Evolutionary conservation across 164 flowering plant genomes (phyloP).

Genomic region (Kingdonia uniflora): DNA sequence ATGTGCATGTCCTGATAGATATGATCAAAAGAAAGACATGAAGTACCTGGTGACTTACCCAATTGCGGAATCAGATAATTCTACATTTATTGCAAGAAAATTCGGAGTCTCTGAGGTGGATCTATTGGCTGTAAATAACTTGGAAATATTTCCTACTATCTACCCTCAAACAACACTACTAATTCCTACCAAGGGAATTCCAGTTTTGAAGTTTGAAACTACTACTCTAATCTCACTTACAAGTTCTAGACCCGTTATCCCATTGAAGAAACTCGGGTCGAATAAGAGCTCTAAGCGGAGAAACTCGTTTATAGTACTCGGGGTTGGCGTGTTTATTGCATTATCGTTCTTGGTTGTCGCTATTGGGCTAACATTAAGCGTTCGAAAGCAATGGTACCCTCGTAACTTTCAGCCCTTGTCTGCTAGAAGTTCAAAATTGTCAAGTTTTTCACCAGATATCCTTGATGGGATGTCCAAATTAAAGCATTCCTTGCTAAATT

Average conservation of each 20-base stretch:
- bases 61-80: conserved; percentile 18
- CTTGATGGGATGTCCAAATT: conserved; percentile 30
- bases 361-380: conserved; percentile 4
- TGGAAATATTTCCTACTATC: conserved; percentile 22
- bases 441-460: conserved; percentile 36
- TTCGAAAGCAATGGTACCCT: conserved; percentile 13
- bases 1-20: conserved; percentile 40
- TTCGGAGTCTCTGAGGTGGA: conserved; percentile 18
- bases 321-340: conserved; percentile 11
- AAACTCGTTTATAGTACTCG: conserved; percentile 10
- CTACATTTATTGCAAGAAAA: conserved; percentile 12
- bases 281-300: conserved; percentile 1
- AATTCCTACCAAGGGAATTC: conserved; percentile 22
- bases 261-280: conserved; percentile 6
- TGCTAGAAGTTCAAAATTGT: conserved; percentile 15
- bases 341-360: conserved; percentile 9
- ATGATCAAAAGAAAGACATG: conserved; percentile 8
- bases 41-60: conserved; percentile 46
- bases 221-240: conserved; percentile 9
- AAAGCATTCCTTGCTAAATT: conserved; percentile 35
- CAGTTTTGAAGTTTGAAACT: conserved; percentile 16
- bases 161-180: conserved; percentile 29
- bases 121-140: conserved; percentile 25
- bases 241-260: conserved; percentile 14
- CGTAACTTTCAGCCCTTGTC: conserved; percentile 17